Evolutionary conservation across 495 filamentous ascomycete species (phyloP).

Genomic region (Aspergillus sclerotiicarbonarius): DNA sequence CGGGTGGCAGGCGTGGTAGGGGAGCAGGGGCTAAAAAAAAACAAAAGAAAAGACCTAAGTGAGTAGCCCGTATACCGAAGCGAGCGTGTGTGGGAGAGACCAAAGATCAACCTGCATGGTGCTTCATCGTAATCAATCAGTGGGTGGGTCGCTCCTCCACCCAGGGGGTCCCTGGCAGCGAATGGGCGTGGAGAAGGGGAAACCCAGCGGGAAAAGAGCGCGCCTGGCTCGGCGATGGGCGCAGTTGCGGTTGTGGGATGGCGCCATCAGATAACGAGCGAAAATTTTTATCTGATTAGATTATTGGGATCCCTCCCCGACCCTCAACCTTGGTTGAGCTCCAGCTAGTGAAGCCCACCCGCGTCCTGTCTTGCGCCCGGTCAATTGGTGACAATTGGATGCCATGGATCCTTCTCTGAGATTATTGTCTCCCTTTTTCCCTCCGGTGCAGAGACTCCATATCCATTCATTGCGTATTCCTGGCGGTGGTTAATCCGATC

Average conservation of each 20-base stretch:
- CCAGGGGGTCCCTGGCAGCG: constrained; percentile 1
- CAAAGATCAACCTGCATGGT: neutral
- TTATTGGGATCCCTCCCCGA: constrained; percentile 18
- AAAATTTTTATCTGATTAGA: constrained; percentile 32
- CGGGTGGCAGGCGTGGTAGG: neutral
- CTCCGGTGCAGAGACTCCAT: neutral
- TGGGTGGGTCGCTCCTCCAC: constrained; percentile 7
- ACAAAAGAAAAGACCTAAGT: neutral
- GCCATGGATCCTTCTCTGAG: neutral
- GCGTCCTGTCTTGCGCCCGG: neutral
- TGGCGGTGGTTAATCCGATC: neutral
- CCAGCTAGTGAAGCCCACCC: neutral
- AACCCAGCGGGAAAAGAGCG: neutral
- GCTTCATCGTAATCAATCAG: constrained; percentile 9
- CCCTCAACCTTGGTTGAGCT: constrained; percentile 6
- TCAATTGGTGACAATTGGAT: neutral
- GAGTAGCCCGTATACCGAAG: neutral
- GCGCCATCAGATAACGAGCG: constrained; percentile 27
- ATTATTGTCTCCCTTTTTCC: neutral
- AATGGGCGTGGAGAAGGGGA: neutral
- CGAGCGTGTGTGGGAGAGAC: neutral
- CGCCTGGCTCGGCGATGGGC: neutral
- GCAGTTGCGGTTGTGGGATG: constrained; percentile 16
- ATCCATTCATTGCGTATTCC: neutral
- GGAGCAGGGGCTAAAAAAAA: neutral